Evolutionary conservation across 2,329 filamentous ascomycete species (phyloP).

Genomic region (Aspergillus hiratsukae): DNA sequence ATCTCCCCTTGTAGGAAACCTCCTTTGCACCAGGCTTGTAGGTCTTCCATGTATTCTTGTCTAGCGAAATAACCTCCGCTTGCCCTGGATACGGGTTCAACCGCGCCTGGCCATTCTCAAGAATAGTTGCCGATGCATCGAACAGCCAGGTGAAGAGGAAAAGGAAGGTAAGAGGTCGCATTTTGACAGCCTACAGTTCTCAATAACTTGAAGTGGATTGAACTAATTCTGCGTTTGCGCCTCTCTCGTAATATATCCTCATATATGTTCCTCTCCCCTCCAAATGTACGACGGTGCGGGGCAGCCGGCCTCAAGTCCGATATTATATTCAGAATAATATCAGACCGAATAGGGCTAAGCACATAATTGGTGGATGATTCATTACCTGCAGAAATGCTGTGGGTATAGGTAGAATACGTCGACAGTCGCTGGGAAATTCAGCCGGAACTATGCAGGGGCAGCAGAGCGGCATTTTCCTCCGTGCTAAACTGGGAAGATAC

Average conservation of each 20-base stretch:
- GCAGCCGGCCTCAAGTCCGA: neutral
- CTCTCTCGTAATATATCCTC: neutral
- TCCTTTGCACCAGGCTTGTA: conserved; percentile 50
- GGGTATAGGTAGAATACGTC: neutral
- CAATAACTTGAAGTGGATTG: neutral
- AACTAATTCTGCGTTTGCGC: no score
- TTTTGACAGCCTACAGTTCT: neutral
- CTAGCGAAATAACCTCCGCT: conserved; percentile 20
- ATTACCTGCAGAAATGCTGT: neutral
- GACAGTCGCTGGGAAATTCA: neutral
- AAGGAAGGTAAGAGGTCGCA: neutral
- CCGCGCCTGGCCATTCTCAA: conserved; percentile 41
- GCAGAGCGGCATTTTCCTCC: neutral
- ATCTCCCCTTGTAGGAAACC: conserved; percentile 58
- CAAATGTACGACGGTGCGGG: neutral
- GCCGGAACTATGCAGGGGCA: neutral
- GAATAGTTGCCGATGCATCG: conserved; percentile 31
- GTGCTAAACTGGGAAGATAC: neutral
- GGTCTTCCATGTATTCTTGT: conserved; percentile 39
- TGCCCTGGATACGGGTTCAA: conserved; percentile 37
- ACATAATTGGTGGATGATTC: neutral
- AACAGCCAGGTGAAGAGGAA: conserved; percentile 4
- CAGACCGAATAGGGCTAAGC: neutral
- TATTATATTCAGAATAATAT: neutral
- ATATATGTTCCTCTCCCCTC: neutral